A percentile compares a stretch with the other conserved stretches of the same genome.
Conservation (phyloP, 2,329 filamentous ascomycete species). For the Didymella pinodella region DNA sequence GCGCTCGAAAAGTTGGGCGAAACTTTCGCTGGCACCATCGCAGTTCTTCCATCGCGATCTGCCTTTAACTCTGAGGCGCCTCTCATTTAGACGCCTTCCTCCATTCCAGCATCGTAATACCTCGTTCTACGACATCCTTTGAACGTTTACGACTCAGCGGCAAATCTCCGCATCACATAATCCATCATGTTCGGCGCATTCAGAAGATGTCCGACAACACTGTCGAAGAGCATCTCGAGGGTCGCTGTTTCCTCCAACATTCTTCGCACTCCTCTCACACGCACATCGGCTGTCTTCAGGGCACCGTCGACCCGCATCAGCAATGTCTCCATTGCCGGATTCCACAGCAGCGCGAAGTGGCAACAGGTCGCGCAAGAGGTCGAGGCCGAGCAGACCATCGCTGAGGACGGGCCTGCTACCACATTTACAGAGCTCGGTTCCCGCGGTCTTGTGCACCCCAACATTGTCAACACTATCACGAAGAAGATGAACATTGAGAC, state of each 20-base stretch:
- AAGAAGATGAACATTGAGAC: slow-evolving; percentile 75
- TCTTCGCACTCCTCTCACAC: slow-evolving; percentile 34
- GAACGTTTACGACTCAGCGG: slow-evolving; percentile 6
- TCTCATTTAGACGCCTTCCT: slow-evolving; percentile 10
- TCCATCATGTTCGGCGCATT: slow-evolving; percentile 55
- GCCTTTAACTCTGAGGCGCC: slow-evolving; percentile 18
- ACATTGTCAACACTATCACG: slow-evolving; percentile 73
- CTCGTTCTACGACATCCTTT: slow-evolving; percentile 9
- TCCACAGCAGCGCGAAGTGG: slow-evolving; percentile 53
- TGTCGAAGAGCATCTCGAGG: slow-evolving; percentile 44
- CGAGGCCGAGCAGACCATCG: slow-evolving; percentile 28
- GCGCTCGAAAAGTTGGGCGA: slow-evolving; percentile 17
- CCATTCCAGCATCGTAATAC: slow-evolving; percentile 3
- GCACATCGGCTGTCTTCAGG: slow-evolving; percentile 31
- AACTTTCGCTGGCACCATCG: slow-evolving; percentile 12
- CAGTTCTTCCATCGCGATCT: slow-evolving; percentile 14
- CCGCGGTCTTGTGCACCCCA: slow-evolving; percentile 65
- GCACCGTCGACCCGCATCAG: slow-evolving; percentile 31
- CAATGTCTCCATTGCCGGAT: slow-evolving; percentile 36
- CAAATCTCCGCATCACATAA: slow-evolving; percentile 19
- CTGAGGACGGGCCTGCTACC: slow-evolving; percentile 47
- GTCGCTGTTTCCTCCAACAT: slow-evolving; percentile 36
- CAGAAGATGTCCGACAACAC: slow-evolving; percentile 51
- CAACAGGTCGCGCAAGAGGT: slow-evolving; percentile 45
- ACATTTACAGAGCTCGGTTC: slow-evolving; percentile 55